Evolutionary conservation across 257 asterid genomes (phyloP).

Genomic region (Coffea eugenioides): DNA sequence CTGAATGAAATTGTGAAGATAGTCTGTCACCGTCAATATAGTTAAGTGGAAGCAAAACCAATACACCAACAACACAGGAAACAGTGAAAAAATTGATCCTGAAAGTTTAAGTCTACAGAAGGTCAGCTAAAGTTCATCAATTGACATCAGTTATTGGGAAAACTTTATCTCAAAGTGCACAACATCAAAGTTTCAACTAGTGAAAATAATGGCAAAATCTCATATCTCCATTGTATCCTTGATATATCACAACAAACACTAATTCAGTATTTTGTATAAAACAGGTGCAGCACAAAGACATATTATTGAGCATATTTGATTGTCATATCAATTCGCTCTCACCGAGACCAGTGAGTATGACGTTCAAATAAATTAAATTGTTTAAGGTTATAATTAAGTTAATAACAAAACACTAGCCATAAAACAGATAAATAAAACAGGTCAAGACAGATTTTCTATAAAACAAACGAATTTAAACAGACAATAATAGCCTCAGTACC

Average conservation of each 20-base stretch:
- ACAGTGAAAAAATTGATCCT: constrained; percentile 80
- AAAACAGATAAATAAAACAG: no score
- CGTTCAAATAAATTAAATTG: no score
- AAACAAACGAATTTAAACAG: no score
- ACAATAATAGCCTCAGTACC: no score
- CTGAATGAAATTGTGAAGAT: constrained; percentile 36
- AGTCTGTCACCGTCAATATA: constrained; percentile 48
- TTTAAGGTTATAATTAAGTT: no score
- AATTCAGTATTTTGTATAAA: background rate
- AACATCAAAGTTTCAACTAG: background rate
- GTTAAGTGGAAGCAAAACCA: constrained; percentile 73
- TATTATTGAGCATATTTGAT: no score
- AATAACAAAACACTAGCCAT: no score
- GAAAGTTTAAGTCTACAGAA: constrained; percentile 25
- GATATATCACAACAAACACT: background rate
- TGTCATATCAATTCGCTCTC: no score
- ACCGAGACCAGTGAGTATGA: no score
- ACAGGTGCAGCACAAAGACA: background rate
- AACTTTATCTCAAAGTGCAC: background rate
- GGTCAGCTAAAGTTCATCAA: background rate
- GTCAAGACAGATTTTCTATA: no score
- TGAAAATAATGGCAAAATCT: background rate
- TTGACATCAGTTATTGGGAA: background rate
- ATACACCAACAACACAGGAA: constrained; percentile 64
- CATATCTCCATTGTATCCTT: no score